Evolutionary conservation across 345 rosid species (phyloP).

Genomic region (Mangifera indica): DNA sequence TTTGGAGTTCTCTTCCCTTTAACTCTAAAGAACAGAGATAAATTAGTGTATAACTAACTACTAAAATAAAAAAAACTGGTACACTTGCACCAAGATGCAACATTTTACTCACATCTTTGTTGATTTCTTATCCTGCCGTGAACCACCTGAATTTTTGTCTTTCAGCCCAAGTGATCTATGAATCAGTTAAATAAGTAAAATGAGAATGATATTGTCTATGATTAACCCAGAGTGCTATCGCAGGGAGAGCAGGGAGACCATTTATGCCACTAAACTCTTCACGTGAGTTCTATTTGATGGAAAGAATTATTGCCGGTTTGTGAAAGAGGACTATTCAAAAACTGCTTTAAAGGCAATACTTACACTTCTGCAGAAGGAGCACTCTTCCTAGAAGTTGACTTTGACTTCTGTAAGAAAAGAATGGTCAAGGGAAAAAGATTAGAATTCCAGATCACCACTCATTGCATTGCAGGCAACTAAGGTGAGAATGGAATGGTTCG

Average conservation of each 20-base stretch:
- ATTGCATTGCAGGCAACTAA: slow-evolving; percentile 9
- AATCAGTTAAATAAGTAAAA: slow-evolving; percentile 19
- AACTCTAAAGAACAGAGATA: slow-evolving; percentile 37
- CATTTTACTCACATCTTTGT: slow-evolving; percentile 51
- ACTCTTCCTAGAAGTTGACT: slow-evolving; percentile 43
- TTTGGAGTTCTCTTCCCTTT: slow-evolving; percentile 87
- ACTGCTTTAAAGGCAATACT: slow-evolving; percentile 23
- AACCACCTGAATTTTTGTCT: slow-evolving; percentile 37
- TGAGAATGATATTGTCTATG: not conserved
- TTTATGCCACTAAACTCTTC: slow-evolving; percentile 3
- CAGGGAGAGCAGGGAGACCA: slow-evolving; percentile 1
- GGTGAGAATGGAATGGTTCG: not conserved
- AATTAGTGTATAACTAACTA: slow-evolving; percentile 13
- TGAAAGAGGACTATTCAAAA: not conserved
- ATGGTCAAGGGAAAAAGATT: slow-evolving; percentile 20
- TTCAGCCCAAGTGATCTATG: slow-evolving; percentile 57
- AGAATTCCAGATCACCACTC: slow-evolving; percentile 14
- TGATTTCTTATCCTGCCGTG: slow-evolving; percentile 43
- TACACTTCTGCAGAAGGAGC: slow-evolving; percentile 52
- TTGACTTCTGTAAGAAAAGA: slow-evolving; percentile 53
- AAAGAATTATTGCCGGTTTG: not conserved
- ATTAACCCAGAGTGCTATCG: not conserved
- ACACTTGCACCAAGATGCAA: slow-evolving; percentile 16
- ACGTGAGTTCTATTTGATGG: slow-evolving; percentile 6
- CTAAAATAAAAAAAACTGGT: slow-evolving; percentile 10